phyloP scores from a whole-genome alignment of 2,329 filamentous ascomycete species.

The Ophiostoma novo-ulmi region DNA sequence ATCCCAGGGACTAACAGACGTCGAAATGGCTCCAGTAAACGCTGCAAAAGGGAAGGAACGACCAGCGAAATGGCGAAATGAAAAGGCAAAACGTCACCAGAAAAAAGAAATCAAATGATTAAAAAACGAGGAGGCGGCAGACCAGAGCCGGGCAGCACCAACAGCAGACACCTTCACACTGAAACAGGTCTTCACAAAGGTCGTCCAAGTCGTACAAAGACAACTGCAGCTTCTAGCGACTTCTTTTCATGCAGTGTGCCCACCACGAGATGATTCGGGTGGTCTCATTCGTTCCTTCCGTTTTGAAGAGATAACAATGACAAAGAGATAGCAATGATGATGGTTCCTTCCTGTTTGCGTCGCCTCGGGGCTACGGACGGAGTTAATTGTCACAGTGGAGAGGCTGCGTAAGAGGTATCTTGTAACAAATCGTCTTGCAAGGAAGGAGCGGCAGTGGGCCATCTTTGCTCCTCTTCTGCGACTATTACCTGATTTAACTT shows the following conservation, averaged over 20 bases:
- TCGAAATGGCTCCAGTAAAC: neutral
- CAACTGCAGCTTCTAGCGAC: neutral
- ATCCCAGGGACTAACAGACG: neutral
- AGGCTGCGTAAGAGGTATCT: neutral
- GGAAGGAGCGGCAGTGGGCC: neutral
- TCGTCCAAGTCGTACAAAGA: neutral
- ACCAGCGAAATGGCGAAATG: neutral
- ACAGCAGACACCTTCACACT: neutral
- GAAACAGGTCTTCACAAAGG: neutral
- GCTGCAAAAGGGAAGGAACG: constrained; percentile 12
- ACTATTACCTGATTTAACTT: neutral
- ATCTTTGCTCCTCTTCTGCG: neutral
- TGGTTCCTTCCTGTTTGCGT: no score
- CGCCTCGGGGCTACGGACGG: constrained; percentile 1
- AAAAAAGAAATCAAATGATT: neutral
- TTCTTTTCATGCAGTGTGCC: neutral
- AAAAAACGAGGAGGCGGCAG: neutral
- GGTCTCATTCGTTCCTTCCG: neutral
- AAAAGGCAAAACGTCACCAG: neutral
- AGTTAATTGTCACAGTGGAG: neutral
- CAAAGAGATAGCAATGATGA: no score
- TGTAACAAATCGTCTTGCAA: neutral
- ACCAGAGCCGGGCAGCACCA: neutral
- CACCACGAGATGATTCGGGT: neutral
- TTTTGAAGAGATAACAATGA: neutral